Evolutionary conservation across 306 rosid genomes (phyloP), one percentile per base, ranked within the genome.

Genomic region (Quercus parvula): DNA sequence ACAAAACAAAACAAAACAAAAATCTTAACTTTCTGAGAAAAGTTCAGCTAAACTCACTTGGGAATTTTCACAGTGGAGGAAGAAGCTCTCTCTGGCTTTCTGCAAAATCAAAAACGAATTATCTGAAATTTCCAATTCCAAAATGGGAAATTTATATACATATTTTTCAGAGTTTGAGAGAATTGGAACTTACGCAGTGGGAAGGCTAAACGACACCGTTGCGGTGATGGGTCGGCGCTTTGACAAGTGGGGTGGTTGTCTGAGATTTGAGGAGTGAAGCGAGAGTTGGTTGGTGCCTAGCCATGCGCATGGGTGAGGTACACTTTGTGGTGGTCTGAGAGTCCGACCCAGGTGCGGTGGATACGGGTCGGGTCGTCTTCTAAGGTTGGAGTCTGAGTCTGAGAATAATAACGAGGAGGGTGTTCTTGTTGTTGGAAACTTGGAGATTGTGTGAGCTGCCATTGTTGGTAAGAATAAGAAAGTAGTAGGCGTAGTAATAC

Each of bases 161-260:
- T 41, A 71, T 30, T 20, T 6, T 7, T 25, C 28, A 18, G 55
- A 25, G 52, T 0, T 6, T 9, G 33, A 5, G 63, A 58, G 79
- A 78, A 63, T 59, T 68, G 67, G 51, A 51, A 67, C 87, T 87
- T 87, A 94, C 97, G 89, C 86, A 2, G 86, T 91, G 27, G 97
- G 95, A 74, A 94, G 95, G 86, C 92, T 87, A 71, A 79, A 54
- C 62, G 92, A 81, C 77, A 85, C 84, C 35, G 84, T 75, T 83
- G 91, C 82, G 4, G 86, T 73, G 55, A 82, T 25, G 30, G 85
- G 83, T 1, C 79, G 94, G 84, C 69, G 82, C 20, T 71, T 87
- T 58, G 75, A 82, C 77, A 61, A 57, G 15, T 70, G 84, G n/a
- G 75, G 61, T 41, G 46, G 46, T 41, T 41, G 46, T 59, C 75